Evolutionary conservation across 1,139 yeast species (phyloP).

Genomic region (Suhomyces panamericanus): DNA sequence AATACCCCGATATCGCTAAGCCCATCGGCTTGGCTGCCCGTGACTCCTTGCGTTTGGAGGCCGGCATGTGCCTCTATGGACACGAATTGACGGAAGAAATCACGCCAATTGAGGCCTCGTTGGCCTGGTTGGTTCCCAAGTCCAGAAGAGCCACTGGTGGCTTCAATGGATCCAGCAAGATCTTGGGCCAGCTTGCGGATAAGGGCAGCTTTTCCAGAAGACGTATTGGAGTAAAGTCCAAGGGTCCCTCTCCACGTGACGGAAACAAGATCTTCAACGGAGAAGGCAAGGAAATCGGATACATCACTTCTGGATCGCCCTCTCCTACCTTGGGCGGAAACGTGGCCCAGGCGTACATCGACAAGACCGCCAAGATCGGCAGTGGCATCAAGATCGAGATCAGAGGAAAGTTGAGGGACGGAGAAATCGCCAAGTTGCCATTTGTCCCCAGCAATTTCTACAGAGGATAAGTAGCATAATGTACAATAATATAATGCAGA

Average conservation of each 20-base stretch:
- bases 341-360: slow-evolving; percentile 88
- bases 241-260: slow-evolving; percentile 93
- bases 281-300: slow-evolving; percentile 60
- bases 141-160: slow-evolving; percentile 57
- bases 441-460: slow-evolving; percentile 75
- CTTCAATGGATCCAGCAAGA: slow-evolving; percentile 79
- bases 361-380: slow-evolving; percentile 76
- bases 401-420: slow-evolving; percentile 81
- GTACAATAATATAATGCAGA: not conserved
- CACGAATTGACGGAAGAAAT: slow-evolving; percentile 80
- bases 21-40: slow-evolving; percentile 97
- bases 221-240: slow-evolving; percentile 71
- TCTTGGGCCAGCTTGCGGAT: slow-evolving; percentile 68
- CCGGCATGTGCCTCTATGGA: slow-evolving; percentile 98
- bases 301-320: slow-evolving; percentile 85
- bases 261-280: slow-evolving; percentile 63
- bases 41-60: slow-evolving; percentile 91
- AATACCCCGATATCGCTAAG: slow-evolving; percentile 57
- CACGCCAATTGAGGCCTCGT: slow-evolving; percentile 86
- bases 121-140: slow-evolving; percentile 89
- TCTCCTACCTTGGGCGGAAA: slow-evolving; percentile 87
- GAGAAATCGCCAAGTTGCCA: slow-evolving; percentile 76
- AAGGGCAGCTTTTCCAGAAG: slow-evolving; percentile 58
- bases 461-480: slow-evolving; percentile 27
- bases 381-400: slow-evolving; percentile 73